Percentiles rank a stretch among this genome's conserved stretches.
These are phyloP conservation scores for Pseudogymnoascus sp. DNA, from an alignment of 2,329 filamentous ascomycete genomes.

Conservation along the genomic window DNA sequence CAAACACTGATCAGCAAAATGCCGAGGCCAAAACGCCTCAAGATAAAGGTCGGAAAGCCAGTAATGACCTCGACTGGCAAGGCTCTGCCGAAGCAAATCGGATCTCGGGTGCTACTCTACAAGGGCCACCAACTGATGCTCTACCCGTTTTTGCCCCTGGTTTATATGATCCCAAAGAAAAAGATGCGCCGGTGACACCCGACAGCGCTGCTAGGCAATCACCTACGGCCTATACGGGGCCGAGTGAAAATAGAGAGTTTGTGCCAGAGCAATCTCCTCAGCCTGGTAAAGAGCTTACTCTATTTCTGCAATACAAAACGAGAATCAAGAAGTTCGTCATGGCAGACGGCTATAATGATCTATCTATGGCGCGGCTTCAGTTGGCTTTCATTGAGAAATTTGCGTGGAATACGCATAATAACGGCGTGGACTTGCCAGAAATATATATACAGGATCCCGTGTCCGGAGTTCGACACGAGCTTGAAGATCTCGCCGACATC, in stretches of 20 bases:
- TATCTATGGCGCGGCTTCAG: constrained; percentile 83
- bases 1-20: constrained; percentile 30
- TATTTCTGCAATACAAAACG: constrained; percentile 94
- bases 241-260: constrained; percentile 40
- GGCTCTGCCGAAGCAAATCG: background rate
- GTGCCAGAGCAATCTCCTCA: constrained; percentile 59
- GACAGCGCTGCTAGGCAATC: constrained; percentile 11
- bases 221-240: background rate
- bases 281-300: constrained; percentile 75
- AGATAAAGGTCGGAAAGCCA: constrained; percentile 33
- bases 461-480: constrained; percentile 91
- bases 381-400: constrained; percentile 98
- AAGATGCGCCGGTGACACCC: constrained; percentile 17
- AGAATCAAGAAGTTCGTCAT: constrained; percentile 96
- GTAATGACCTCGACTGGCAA: background rate
- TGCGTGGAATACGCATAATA: constrained; percentile 95
- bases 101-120: constrained; percentile 49
- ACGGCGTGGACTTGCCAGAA: constrained; percentile 85
- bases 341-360: constrained; percentile 71
- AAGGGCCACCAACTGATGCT: constrained; percentile 47
- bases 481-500: constrained; percentile 87
- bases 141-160: constrained; percentile 31
- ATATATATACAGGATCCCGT: constrained; percentile 97
- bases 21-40: constrained; percentile 48
- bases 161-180: constrained; percentile 11